phyloP scores from a whole-genome alignment of 768 basidiomycete genomes.

The Termitomyces sp. region DNA sequence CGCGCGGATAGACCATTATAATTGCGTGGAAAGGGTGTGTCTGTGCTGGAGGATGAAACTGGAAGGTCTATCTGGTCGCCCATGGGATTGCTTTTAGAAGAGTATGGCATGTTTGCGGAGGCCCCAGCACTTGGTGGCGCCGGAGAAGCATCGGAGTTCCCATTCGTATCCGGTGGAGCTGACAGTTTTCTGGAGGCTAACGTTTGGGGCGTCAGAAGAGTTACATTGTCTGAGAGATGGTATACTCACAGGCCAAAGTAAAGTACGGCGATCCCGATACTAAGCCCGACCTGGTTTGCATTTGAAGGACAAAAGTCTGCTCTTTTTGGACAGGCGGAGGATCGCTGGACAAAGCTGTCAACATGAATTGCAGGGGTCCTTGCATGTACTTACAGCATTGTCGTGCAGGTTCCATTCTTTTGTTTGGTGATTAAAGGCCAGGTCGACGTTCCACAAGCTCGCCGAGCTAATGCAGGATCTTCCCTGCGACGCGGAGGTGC shows the following conservation, averaged over 20 bases:
- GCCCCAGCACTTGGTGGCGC: background rate
- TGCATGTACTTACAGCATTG: constrained; percentile 19
- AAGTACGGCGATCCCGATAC: constrained; percentile 22
- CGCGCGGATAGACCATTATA: background rate
- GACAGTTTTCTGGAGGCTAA: constrained; percentile 3
- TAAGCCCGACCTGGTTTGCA: constrained; percentile 21
- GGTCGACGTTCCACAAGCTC: constrained; percentile 17
- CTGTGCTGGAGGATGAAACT: background rate
- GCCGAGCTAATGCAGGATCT: background rate
- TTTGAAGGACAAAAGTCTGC: constrained; percentile 8
- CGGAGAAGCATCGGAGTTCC: background rate
- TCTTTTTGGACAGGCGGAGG: background rate
- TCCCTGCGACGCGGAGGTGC: background rate
- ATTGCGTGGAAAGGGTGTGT: background rate
- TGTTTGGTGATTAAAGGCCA: constrained; percentile 17
- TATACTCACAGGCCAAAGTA: constrained; percentile 19
- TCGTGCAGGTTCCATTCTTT: constrained; percentile 16
- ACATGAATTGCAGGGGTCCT: background rate
- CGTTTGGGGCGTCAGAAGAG: background rate
- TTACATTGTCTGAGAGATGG: background rate
- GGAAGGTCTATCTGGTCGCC: background rate
- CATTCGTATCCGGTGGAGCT: background rate
- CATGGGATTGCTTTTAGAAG: background rate
- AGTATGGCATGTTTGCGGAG: background rate
- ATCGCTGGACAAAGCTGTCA: constrained; percentile 1